Percentiles rank a stretch among this genome's conserved stretches.
phyloP scores from a whole-genome alignment of 768 basidiomycete species.

The Mycena polygramma region DNA sequence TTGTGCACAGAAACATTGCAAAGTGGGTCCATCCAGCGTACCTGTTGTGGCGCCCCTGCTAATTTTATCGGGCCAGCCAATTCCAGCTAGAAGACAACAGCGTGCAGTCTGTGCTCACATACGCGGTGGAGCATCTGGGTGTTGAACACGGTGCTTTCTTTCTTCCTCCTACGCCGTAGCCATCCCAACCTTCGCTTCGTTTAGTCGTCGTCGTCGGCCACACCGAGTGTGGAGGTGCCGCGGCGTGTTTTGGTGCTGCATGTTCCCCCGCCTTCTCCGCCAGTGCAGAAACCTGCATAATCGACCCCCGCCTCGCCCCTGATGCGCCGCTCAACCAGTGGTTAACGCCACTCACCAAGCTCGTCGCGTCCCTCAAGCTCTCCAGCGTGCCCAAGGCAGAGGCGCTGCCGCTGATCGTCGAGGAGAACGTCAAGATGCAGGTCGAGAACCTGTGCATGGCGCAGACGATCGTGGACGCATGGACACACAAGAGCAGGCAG shows the following conservation, averaged over 20 bases:
- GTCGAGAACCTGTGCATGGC: constrained; percentile 65
- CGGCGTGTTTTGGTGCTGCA: constrained; percentile 65
- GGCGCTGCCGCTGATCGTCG: constrained; percentile 62
- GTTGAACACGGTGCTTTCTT: constrained; percentile 80
- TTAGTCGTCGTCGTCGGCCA: constrained; percentile 88
- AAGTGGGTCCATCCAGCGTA: constrained; percentile 65
- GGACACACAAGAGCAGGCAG: constrained; percentile 57
- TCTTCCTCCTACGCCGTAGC: constrained; percentile 39
- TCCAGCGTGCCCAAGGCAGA: constrained; percentile 49
- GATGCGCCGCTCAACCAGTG: constrained; percentile 74
- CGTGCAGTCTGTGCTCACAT: constrained; percentile 78
- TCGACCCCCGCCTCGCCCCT: constrained; percentile 48
- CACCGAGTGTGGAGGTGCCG: constrained; percentile 84
- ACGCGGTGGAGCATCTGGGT: constrained; percentile 77
- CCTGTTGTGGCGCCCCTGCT: constrained; percentile 13
- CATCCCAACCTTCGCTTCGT: constrained; percentile 47
- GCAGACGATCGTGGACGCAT: constrained; percentile 60
- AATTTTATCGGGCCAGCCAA: constrained; percentile 61
- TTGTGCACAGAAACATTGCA: constrained; percentile 89
- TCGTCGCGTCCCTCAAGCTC: constrained; percentile 63
- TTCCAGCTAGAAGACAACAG: constrained; percentile 80
- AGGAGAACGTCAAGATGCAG: constrained; percentile 72
- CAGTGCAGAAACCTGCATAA: constrained; percentile 49
- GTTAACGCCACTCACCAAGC: constrained; percentile 75
- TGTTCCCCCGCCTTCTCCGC: constrained; percentile 48